phyloP scores from a whole-genome alignment of 2,329 filamentous ascomycete genomes.

The Exophiala oligosperma region DNA sequence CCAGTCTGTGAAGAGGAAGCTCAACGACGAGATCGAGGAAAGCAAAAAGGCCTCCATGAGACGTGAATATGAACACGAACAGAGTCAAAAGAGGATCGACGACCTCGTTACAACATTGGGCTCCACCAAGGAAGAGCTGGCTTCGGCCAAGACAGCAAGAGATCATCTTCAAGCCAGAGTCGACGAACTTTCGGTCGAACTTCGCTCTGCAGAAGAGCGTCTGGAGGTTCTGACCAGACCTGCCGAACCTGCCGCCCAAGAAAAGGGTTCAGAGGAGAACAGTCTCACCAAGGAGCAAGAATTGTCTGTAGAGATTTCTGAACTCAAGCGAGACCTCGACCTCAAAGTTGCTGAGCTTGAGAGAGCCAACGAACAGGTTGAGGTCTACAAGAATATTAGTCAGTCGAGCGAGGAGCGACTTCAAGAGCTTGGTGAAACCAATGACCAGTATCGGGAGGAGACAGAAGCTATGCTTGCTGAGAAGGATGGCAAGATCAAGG shows the following conservation, averaged over 20 bases:
- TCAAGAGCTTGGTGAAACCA: slow-evolving; percentile 72
- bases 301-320: slow-evolving; percentile 76
- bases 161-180: slow-evolving; percentile 88
- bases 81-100: slow-evolving; percentile 88
- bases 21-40: slow-evolving; percentile 80
- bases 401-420: slow-evolving; percentile 86
- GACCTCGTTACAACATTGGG: slow-evolving; percentile 80
- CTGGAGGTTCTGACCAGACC: slow-evolving; percentile 76
- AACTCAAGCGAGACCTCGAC: slow-evolving; percentile 85
- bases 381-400: slow-evolving; percentile 86
- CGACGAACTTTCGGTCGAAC: slow-evolving; percentile 83
- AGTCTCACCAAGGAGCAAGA: slow-evolving; percentile 70
- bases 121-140: slow-evolving; percentile 80
- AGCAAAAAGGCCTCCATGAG: slow-evolving; percentile 77
- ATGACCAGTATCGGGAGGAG: slow-evolving; percentile 86
- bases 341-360: slow-evolving; percentile 78
- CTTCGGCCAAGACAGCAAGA: slow-evolving; percentile 79
- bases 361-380: slow-evolving; percentile 74
- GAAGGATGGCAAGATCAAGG: slow-evolving; percentile 76
- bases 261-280: slow-evolving; percentile 54
- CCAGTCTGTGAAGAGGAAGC: slow-evolving; percentile 73
- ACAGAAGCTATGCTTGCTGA: slow-evolving; percentile 73
- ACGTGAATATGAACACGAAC: slow-evolving; percentile 86
- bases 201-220: slow-evolving; percentile 86
- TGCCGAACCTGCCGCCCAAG: slow-evolving; percentile 44